A percentile compares a stretch with the other conserved stretches of the same genome.
These are phyloP conservation scores for Podospora pseudopauciseta DNA, from an alignment of 495 filamentous ascomycete species.

Conservation along the genomic window DNA sequence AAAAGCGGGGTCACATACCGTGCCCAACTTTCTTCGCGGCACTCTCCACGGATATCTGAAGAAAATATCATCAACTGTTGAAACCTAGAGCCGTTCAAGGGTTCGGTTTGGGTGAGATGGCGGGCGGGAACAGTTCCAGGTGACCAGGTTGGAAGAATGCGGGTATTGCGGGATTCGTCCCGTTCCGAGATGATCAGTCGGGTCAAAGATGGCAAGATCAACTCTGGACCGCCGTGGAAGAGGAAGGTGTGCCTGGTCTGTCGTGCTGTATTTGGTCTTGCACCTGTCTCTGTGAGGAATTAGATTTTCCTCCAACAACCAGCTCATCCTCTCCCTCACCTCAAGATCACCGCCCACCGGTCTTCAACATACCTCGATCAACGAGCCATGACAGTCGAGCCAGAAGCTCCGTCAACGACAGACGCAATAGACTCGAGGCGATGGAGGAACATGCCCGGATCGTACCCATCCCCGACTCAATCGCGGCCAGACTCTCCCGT, in stretches of 20 bases:
- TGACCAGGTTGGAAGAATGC: constrained; percentile 4
- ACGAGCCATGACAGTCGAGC: neutral
- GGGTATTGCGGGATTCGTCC: constrained; percentile 3
- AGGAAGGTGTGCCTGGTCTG: neutral
- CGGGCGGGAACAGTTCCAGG: neutral
- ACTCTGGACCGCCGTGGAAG: neutral
- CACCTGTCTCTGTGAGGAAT: neutral
- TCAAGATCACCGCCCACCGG: neutral
- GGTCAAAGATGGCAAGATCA: neutral
- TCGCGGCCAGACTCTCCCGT: neutral
- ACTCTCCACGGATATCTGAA: neutral
- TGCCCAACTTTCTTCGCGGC: neutral
- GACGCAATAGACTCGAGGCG: neutral
- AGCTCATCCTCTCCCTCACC: neutral
- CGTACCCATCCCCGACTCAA: neutral
- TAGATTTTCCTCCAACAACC: neutral
- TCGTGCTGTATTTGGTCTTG: neutral
- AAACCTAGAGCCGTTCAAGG: neutral
- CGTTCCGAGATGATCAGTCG: constrained; percentile 3
- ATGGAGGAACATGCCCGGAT: neutral
- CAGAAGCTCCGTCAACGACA: neutral
- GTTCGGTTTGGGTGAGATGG: neutral
- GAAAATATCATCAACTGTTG: neutral
- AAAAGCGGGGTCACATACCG: neutral
- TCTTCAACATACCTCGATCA: neutral